Conservation (phyloP, 345 rosid species). For the Aquilaria malaccensis region DNA sequence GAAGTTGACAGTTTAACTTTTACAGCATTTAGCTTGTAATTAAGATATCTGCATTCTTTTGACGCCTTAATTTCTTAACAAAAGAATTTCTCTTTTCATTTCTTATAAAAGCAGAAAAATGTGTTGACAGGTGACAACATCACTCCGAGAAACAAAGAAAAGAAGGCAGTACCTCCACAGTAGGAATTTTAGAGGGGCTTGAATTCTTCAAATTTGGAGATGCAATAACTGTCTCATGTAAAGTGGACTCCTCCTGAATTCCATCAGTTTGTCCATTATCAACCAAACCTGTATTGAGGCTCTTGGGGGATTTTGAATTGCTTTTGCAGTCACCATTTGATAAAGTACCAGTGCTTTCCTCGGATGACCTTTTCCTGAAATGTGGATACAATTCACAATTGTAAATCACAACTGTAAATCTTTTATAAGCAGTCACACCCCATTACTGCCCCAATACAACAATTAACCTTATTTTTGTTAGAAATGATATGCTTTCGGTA, state of each 20-base stretch:
- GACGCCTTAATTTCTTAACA: too few relatives aligned
- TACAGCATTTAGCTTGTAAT: too few relatives aligned
- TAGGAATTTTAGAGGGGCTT: slow-evolving; percentile 18
- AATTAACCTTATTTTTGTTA: not conserved
- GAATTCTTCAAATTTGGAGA: slow-evolving; percentile 26
- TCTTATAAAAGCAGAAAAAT: not conserved
- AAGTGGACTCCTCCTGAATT: slow-evolving; percentile 23
- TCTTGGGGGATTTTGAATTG: slow-evolving; percentile 27
- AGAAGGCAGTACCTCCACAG: slow-evolving; percentile 25
- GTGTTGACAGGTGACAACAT: too few relatives aligned
- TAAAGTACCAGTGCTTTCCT: slow-evolving; percentile 23
- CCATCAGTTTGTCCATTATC: slow-evolving; percentile 24
- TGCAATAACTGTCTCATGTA: slow-evolving; percentile 25
- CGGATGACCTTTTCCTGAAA: slow-evolving; percentile 48
- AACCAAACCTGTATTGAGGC: slow-evolving; percentile 17
- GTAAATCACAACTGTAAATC: slow-evolving; percentile 7
- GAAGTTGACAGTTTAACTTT: too few relatives aligned
- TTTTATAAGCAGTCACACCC: not conserved
- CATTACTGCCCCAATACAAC: not conserved
- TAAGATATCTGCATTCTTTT: too few relatives aligned
- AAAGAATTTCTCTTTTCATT: not conserved
- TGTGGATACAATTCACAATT: slow-evolving; percentile 4
- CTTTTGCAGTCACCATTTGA: slow-evolving; percentile 43
- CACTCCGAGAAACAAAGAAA: slow-evolving; percentile 1
- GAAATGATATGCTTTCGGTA: slow-evolving; percentile 1